phyloP scores from a whole-genome alignment of 192 early-diverging fungal genomes.

The Mortierella hygrophila region DNA sequence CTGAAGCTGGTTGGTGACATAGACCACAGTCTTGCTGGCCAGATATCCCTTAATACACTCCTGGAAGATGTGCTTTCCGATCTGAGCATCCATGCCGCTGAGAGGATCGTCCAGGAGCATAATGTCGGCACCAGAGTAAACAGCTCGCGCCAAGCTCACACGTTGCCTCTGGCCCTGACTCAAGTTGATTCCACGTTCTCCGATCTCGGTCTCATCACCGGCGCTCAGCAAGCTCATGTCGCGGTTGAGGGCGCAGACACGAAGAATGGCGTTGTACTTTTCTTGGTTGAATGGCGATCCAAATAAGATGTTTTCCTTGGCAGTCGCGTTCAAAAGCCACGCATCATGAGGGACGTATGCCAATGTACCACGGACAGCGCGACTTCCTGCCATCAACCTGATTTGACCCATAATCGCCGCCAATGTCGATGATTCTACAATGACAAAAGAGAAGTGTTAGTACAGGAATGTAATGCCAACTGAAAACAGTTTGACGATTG shows the following conservation, averaged over 20 bases:
- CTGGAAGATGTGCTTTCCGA: slow-evolving; percentile 64
- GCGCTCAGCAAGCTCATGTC: slow-evolving; percentile 74
- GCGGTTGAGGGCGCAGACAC: slow-evolving; percentile 70
- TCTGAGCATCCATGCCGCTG: slow-evolving; percentile 59
- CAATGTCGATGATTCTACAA: slow-evolving; percentile 72
- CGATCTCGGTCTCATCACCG: slow-evolving; percentile 80
- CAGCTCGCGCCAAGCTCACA: slow-evolving; percentile 71
- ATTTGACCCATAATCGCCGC: slow-evolving; percentile 80
- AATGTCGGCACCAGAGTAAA: slow-evolving; percentile 78
- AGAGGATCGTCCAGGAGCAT: slow-evolving; percentile 81
- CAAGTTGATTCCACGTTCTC: slow-evolving; percentile 77
- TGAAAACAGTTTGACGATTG: not conserved
- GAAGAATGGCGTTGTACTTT: slow-evolving; percentile 71
- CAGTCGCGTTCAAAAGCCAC: slow-evolving; percentile 78
- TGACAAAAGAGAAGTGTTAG: not conserved
- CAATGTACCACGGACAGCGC: slow-evolving; percentile 67
- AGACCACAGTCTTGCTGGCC: slow-evolving; percentile 70
- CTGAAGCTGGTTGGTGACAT: slow-evolving; percentile 79
- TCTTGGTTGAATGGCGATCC: slow-evolving; percentile 69
- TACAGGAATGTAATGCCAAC: not conserved
- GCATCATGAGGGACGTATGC: slow-evolving; percentile 77
- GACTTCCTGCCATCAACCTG: slow-evolving; percentile 60
- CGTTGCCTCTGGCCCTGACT: slow-evolving; percentile 81
- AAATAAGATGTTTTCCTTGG: slow-evolving; percentile 88
- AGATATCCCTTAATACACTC: slow-evolving; percentile 64